Percentiles rank a stretch among this genome's conserved stretches.
phyloP scores from a whole-genome alignment of 2,329 filamentous ascomycete genomes.

The Pestalotiopsis sp. region DNA sequence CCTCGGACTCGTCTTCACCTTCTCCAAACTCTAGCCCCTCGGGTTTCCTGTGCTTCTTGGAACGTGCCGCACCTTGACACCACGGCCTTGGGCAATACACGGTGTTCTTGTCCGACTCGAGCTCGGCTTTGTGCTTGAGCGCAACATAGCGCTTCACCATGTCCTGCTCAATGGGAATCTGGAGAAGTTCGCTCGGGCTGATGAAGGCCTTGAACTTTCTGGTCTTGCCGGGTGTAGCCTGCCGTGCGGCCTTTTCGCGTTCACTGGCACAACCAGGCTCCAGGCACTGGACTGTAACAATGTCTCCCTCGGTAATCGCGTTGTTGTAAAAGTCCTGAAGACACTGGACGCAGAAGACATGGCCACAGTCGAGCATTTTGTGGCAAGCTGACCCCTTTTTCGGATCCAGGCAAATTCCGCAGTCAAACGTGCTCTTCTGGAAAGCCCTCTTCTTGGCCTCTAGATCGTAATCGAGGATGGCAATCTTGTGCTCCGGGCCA shows the following conservation, averaged over 20 bases:
- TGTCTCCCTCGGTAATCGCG: slow-evolving; percentile 82
- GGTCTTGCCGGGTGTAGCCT: slow-evolving; percentile 38
- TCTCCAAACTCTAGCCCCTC: slow-evolving; percentile 62
- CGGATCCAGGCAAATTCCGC: slow-evolving; percentile 85
- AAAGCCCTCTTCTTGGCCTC: slow-evolving; percentile 74
- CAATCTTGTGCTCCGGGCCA: slow-evolving; percentile 61
- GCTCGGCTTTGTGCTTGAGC: slow-evolving; percentile 87
- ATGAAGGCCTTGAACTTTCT: slow-evolving; percentile 68
- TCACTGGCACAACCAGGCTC: slow-evolving; percentile 76
- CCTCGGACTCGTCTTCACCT: slow-evolving; percentile 47
- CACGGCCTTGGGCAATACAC: slow-evolving; percentile 90
- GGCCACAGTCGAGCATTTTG: slow-evolving; percentile 77
- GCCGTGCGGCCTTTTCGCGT: slow-evolving; percentile 36
- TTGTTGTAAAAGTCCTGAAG: slow-evolving; percentile 87
- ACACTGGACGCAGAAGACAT: slow-evolving; percentile 90
- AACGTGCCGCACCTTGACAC: slow-evolving; percentile 87
- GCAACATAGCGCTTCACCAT: slow-evolving; percentile 83
- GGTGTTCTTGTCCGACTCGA: slow-evolving; percentile 89
- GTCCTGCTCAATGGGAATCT: slow-evolving; percentile 70
- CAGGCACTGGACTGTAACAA: slow-evolving; percentile 77
- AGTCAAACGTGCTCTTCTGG: slow-evolving; percentile 82
- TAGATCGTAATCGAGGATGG: slow-evolving; percentile 76
- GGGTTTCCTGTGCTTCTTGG: slow-evolving; percentile 71
- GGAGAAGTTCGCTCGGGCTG: slow-evolving; percentile 79
- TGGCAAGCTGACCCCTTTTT: slow-evolving; percentile 86